These are phyloP conservation scores for Aspergillus tubingensis DNA, from an alignment of 2,329 filamentous ascomycete species.

Conservation along the genomic window DNA sequence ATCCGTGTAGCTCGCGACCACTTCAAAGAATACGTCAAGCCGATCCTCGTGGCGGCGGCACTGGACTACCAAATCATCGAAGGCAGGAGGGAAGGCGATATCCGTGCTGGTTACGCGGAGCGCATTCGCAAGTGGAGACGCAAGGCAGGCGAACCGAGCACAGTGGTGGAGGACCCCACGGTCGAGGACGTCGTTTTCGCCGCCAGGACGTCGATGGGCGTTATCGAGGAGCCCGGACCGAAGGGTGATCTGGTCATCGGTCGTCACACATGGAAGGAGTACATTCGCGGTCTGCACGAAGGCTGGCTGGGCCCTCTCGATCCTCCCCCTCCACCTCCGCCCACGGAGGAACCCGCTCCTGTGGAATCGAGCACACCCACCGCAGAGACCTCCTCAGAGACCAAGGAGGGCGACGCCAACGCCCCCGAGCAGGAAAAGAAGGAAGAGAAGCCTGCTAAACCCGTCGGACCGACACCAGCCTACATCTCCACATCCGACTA, in stretches of 20 bases:
- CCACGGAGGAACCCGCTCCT: slow-evolving; percentile 24
- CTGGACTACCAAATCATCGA: slow-evolving; percentile 97
- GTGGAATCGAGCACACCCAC: slow-evolving; percentile 28
- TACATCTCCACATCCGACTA: slow-evolving; percentile 78
- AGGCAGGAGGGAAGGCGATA: slow-evolving; percentile 87
- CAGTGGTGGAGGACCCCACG: slow-evolving; percentile 44
- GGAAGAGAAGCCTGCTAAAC: slow-evolving; percentile 50
- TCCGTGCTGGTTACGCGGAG: slow-evolving; percentile 83
- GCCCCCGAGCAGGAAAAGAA: slow-evolving; percentile 55
- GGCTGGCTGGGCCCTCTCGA: slow-evolving; percentile 90
- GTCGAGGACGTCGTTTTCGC: slow-evolving; percentile 64
- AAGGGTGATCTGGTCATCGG: slow-evolving; percentile 87
- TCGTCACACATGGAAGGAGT: slow-evolving; percentile 95
- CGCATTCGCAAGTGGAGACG: slow-evolving; percentile 69
- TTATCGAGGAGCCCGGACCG: slow-evolving; percentile 71
- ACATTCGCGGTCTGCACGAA: slow-evolving; percentile 88
- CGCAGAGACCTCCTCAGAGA: slow-evolving; percentile 32
- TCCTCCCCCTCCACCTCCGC: slow-evolving; percentile 32
- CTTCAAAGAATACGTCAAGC: slow-evolving; percentile 95
- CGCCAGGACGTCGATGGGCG: slow-evolving; percentile 65
- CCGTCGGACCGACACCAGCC: slow-evolving; percentile 64
- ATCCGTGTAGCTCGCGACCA: slow-evolving; percentile 85
- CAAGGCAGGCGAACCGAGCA: slow-evolving; percentile 60
- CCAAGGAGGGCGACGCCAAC: slow-evolving; percentile 49
- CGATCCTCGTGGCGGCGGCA: slow-evolving; percentile 82